Evolutionary conservation across 179 eudicot species (phyloP).

Genomic region (Beta lomatogona): DNA sequence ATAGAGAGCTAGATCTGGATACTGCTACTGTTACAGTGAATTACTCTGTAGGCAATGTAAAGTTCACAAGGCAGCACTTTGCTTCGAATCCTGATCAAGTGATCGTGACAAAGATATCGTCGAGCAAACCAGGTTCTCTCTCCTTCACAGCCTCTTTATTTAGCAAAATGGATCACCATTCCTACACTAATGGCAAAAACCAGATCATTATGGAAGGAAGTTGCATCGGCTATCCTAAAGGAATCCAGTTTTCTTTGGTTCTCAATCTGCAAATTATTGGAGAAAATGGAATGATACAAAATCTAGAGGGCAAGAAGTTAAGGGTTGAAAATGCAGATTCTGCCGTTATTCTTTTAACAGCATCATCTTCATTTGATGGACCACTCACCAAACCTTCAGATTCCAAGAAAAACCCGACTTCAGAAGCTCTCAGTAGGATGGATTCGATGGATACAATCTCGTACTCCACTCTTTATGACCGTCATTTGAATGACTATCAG

Average conservation of each 20-base stretch:
- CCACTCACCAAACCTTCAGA: constrained; percentile 66
- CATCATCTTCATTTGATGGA: constrained; percentile 74
- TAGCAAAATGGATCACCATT: constrained; percentile 63
- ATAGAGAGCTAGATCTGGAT: constrained; percentile 74
- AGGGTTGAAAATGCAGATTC: constrained; percentile 68
- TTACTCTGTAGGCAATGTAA: constrained; percentile 55
- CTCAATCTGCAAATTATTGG: constrained; percentile 62
- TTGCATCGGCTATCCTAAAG: constrained; percentile 68
- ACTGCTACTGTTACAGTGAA: constrained; percentile 68
- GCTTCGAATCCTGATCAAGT: constrained; percentile 80
- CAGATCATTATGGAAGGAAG: constrained; percentile 80
- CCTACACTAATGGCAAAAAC: constrained; percentile 46
- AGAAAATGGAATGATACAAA: constrained; percentile 37
- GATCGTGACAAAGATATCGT: constrained; percentile 64
- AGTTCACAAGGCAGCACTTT: constrained; percentile 71
- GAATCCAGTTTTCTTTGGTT: constrained; percentile 66
- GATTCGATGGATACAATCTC: constrained; percentile 44
- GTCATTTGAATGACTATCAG: constrained; percentile 82
- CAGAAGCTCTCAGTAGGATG: constrained; percentile 45
- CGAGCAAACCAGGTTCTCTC: constrained; percentile 54
- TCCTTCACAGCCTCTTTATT: constrained; percentile 62
- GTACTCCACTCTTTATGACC: constrained; percentile 56
- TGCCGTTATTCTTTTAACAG: constrained; percentile 63
- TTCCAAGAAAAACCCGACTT: constrained; percentile 61
- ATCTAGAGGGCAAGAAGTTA: constrained; percentile 50